These are phyloP conservation scores for Tremellales sp. DNA, from an alignment of 1,284 basidiomycete genomes.

Conservation along the genomic window DNA sequence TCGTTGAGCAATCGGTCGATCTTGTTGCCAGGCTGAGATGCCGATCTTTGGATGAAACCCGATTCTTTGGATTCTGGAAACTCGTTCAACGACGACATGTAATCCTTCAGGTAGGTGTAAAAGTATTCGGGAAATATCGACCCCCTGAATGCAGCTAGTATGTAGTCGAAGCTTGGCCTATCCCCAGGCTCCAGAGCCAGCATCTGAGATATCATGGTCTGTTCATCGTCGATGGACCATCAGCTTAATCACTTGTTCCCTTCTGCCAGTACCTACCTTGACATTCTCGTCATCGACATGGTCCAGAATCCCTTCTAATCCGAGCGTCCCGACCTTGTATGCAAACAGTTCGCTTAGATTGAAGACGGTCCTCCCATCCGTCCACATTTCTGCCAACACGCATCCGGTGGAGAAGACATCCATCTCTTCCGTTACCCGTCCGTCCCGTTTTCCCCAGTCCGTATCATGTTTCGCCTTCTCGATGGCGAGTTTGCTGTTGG, in stretches of 20 bases:
- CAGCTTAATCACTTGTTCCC: background rate
- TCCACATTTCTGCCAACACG: constrained; percentile 92
- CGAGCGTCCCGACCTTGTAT: constrained; percentile 81
- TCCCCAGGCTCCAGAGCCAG: constrained; percentile 70
- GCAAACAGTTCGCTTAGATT: constrained; percentile 94
- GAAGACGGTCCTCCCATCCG: constrained; percentile 91
- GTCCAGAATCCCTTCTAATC: constrained; percentile 67
- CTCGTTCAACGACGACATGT: constrained; percentile 72
- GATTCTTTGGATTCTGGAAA: constrained; percentile 40
- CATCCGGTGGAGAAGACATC: constrained; percentile 96
- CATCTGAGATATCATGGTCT: constrained; percentile 88
- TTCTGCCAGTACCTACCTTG: constrained; percentile 61
- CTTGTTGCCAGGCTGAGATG: constrained; percentile 29
- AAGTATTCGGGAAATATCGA: constrained; percentile 86
- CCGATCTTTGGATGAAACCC: constrained; percentile 26
- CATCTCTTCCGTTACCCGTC: constrained; percentile 90
- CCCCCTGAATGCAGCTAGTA: constrained; percentile 73
- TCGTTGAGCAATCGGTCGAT: constrained; percentile 42
- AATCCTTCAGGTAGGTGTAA: constrained; percentile 89
- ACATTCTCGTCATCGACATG: constrained; percentile 77
- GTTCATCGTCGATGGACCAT: constrained; percentile 12
- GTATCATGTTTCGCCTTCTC: constrained; percentile 55
- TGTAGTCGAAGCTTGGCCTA: constrained; percentile 76
- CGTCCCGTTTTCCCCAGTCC: constrained; percentile 58
- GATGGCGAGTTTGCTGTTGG: constrained; percentile 63